phyloP scores from a whole-genome alignment of 78 protist genomes.

The Neovahlkampfia damariscottae region DNA sequence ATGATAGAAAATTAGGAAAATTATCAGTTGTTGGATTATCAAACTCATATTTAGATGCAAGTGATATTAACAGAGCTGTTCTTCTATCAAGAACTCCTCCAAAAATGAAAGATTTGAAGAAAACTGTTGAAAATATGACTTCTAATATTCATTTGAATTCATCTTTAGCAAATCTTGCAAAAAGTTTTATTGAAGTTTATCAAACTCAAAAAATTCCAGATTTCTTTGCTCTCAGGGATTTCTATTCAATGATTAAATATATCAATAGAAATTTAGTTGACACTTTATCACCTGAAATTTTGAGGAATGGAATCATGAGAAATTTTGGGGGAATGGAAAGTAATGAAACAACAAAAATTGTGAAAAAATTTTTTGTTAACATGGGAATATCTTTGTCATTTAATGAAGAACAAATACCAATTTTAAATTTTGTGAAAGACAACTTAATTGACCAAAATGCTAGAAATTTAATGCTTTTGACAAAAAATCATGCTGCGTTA shows the following conservation, averaged over 20 bases:
- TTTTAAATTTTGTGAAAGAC: not conserved
- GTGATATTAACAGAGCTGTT: conserved; percentile 53
- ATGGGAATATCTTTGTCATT: too few species aligned
- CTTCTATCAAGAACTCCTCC: conserved; percentile 24
- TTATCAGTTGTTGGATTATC: conserved; percentile 49
- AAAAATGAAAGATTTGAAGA: conserved; percentile 15
- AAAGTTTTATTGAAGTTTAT: conserved; percentile 13
- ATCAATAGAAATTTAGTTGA: not conserved
- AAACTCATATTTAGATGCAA: conserved; percentile 59
- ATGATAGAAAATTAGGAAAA: conserved; percentile 6
- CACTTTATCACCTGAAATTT: not conserved
- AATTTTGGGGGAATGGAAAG: conserved; percentile 17
- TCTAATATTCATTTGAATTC: not conserved
- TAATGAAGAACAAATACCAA: not conserved
- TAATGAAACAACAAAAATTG: not conserved
- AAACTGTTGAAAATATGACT: conserved; percentile 28
- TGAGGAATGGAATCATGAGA: not conserved
- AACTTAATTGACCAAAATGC: conserved; percentile 21
- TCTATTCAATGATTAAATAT: conserved; percentile 11
- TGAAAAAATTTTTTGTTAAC: not conserved
- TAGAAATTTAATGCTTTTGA: conserved; percentile 39
- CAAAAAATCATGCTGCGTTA: conserved; percentile 15
- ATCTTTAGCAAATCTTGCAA: not conserved
- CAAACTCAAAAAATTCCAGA: conserved; percentile 7
- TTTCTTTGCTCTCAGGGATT: conserved; percentile 49